Evolutionary conservation across 345 rosid species (phyloP).

Genomic region (Melastoma malabathricum): DNA sequence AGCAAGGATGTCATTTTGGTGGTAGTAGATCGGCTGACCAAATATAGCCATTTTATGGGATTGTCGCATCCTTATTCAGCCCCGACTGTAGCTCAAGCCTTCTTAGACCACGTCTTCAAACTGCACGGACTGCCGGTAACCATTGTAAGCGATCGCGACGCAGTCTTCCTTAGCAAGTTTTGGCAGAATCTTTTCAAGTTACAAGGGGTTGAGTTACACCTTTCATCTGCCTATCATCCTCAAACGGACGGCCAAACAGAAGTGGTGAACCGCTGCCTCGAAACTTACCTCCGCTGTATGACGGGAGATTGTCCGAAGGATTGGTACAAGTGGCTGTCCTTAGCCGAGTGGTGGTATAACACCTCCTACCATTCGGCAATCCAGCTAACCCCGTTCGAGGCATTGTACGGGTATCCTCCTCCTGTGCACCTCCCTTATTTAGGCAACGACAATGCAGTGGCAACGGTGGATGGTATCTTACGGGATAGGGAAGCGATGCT

Average conservation of each 20-base stretch:
- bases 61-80: background rate
- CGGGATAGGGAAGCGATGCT: no score
- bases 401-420: background rate
- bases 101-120: background rate
- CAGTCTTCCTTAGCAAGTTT: background rate
- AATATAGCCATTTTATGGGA: background rate
- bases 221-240: no score
- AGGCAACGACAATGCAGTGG: no score
- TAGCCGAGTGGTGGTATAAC: conserved; percentile 1
- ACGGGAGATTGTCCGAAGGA: background rate
- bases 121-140: background rate
- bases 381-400: background rate
- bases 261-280: no score
- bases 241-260: no score
- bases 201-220: background rate
- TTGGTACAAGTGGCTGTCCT: background rate
- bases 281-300: background rate
- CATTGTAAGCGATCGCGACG: background rate
- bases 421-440: no score
- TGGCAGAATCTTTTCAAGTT: background rate
- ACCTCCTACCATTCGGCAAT: background rate
- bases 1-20: conserved; percentile 1
- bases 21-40: background rate
- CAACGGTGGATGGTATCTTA: no score
- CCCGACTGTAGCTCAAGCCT: background rate